A percentile compares a stretch with the other conserved stretches of the same genome.
These are phyloP conservation scores for Colletotrichum falcatum DNA, from an alignment of 2,329 filamentous ascomycete species.

Conservation along the genomic window DNA sequence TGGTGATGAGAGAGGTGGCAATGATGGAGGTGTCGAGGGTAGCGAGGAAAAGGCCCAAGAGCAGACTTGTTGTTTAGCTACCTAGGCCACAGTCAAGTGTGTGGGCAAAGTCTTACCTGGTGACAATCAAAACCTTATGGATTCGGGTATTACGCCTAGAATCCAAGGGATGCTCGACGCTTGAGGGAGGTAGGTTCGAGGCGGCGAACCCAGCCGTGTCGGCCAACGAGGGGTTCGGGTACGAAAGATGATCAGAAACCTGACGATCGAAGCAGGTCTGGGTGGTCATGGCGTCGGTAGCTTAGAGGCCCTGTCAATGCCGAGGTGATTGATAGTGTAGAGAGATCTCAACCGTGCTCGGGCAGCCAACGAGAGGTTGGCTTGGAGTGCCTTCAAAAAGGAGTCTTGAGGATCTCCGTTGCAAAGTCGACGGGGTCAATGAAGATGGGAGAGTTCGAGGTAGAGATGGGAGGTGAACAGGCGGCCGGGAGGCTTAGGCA, in stretches of 20 bases:
- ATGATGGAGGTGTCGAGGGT: constrained; percentile 70
- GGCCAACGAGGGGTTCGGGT: constrained; percentile 45
- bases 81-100: not conserved
- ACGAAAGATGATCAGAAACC: constrained; percentile 39
- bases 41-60: constrained; percentile 67
- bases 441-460: not conserved
- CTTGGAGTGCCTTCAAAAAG: not conserved
- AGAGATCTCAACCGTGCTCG: not conserved
- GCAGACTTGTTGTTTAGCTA: constrained; percentile 41
- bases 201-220: constrained; percentile 42
- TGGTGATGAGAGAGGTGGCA: constrained; percentile 68
- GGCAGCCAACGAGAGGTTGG: not conserved
- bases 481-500: not conserved
- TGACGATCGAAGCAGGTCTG: constrained; percentile 25
- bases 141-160: constrained; percentile 10
- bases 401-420: not conserved
- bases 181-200: constrained; percentile 8
- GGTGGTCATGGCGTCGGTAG: not conserved
- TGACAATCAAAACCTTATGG: constrained; percentile 50
- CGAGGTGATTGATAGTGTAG: not conserved
- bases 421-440: not conserved
- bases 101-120: constrained; percentile 47
- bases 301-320: not conserved
- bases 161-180: not conserved
- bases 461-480: not conserved